Conservation (phyloP, 495 filamentous ascomycete genomes). For the Paragyromitra xinjiangensis region DNA sequence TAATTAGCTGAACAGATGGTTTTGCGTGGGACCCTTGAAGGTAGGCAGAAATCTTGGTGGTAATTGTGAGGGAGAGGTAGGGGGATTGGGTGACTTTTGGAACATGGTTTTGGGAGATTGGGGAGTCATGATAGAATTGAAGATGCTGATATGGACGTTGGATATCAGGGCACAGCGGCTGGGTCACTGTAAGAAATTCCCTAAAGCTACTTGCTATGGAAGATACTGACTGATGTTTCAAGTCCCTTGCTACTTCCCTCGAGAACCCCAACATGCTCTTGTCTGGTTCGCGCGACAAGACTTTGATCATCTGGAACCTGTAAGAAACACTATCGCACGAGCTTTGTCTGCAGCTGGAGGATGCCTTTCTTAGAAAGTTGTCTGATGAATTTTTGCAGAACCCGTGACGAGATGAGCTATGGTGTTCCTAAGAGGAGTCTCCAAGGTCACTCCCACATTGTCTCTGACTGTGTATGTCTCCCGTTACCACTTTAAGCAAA, state of each 20-base stretch:
- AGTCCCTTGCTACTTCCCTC: slow-evolving; percentile 90
- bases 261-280: slow-evolving; percentile 99
- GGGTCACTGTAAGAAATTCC: slow-evolving; percentile 67
- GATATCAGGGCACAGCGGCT: slow-evolving; percentile 64
- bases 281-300: slow-evolving; percentile 96
- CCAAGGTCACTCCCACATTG: slow-evolving; percentile 99
- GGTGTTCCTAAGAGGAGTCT: slow-evolving; percentile 98
- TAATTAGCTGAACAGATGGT: slow-evolving; percentile 55
- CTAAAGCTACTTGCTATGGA: neutral
- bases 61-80: neutral
- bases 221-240: slow-evolving; percentile 21
- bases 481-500: slow-evolving; percentile 59
- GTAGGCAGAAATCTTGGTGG: slow-evolving; percentile 31
- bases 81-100: slow-evolving; percentile 3
- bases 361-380: slow-evolving; percentile 45
- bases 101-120: slow-evolving; percentile 10
- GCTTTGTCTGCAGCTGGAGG: slow-evolving; percentile 33
- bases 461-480: slow-evolving; percentile 95
- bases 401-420: slow-evolving; percentile 95
- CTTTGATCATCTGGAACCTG: slow-evolving; percentile 99
- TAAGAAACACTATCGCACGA: slow-evolving; percentile 46
- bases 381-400: slow-evolving; percentile 60
- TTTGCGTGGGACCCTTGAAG: slow-evolving; percentile 58
- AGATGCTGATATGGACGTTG: slow-evolving; percentile 43
- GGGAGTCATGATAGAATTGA: slow-evolving; percentile 33